Evolutionary conservation across 192 early-diverging fungal species (phyloP).

Genomic region (Chytriomyces sp.): DNA sequence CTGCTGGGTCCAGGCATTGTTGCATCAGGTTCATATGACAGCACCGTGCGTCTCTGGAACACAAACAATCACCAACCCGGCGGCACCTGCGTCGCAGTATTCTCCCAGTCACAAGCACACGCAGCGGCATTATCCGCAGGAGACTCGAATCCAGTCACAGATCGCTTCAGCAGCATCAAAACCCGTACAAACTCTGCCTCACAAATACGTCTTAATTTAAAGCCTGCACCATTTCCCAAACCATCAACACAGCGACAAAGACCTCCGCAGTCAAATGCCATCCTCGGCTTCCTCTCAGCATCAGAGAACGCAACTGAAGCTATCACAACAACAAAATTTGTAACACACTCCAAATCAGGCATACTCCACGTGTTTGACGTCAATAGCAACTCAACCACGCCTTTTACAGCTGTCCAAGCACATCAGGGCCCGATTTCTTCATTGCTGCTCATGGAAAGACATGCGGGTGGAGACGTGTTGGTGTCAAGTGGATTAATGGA

Average conservation of each 20-base stretch:
- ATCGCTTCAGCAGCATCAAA: background rate
- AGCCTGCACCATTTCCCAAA: background rate
- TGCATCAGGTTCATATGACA: conserved; percentile 18
- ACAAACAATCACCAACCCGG: background rate
- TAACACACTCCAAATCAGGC: conserved; percentile 1
- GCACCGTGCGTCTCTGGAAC: conserved; percentile 15
- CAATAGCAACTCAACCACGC: background rate
- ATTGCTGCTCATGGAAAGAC: background rate
- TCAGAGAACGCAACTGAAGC: background rate
- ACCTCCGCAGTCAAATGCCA: conserved; percentile 4
- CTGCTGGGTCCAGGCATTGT: background rate
- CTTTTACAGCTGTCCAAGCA: conserved; percentile 14
- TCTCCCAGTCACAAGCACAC: conserved; percentile 6
- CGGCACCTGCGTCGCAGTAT: background rate
- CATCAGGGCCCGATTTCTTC: conserved; percentile 32
- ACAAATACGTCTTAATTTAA: background rate
- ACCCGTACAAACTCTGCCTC: background rate
- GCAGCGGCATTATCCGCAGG: background rate
- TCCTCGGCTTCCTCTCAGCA: conserved; percentile 23
- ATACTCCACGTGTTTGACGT: conserved; percentile 16
- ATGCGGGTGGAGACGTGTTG: conserved; percentile 19
- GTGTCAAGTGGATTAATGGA: conserved; percentile 26
- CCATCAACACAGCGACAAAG: background rate
- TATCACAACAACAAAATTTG: background rate
- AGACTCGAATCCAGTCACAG: background rate